Evolutionary conservation across 2,329 filamentous ascomycete species (phyloP), one percentile per base, ranked within the genome.

Genomic region (Paracoccidioides brasiliensis): DNA sequence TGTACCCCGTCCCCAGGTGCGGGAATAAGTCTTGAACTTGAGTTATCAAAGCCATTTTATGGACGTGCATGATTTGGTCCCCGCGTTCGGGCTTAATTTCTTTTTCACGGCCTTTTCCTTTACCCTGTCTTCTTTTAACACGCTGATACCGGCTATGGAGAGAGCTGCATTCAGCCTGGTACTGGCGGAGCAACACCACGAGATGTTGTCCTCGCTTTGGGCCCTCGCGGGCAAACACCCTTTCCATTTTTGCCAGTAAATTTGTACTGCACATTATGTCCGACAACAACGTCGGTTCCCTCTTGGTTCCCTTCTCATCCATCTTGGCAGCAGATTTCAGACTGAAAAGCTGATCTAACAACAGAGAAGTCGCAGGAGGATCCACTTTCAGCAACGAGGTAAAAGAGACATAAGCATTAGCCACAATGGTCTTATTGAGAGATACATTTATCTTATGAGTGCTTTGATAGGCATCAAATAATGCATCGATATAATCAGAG

Each of bases 11-110:
- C 4, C 90, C 90, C 8, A 97, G 75, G 59, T 95, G 82, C 0
- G 91, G 89, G 65, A 97, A 96, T 0, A 97, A 76, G 66, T 98
- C 91, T 66, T 95, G 90, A n/a, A 98, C 79, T 67, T 94, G 88
- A 0, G 86, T 86, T 53, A 97, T 82, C 51, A 91, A 81, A 63
- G 86, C 90, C 81, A 94, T 85, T 44, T 78, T 83, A 69, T 95
- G 89, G 28, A 91, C 74, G 64, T 93, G 88, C 38, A 90, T 74
- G 45, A 78, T 74, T 7, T 70, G 71, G 52, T 72, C 64, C 8
- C 64, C 62, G 5, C 8, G 64, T 5, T 62, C 56, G n/a, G 57
- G 64, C 5, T 62, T 55, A 15, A 57, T 60, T 10, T 64, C 63
- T 30, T 56, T 41, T 12, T 4, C 37, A 28, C 64, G 68, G 10